Percentiles rank a stretch among this genome's conserved stretches.
Conservation (phyloP, 1,284 basidiomycete species). For the Marasmius sp. region DNA sequence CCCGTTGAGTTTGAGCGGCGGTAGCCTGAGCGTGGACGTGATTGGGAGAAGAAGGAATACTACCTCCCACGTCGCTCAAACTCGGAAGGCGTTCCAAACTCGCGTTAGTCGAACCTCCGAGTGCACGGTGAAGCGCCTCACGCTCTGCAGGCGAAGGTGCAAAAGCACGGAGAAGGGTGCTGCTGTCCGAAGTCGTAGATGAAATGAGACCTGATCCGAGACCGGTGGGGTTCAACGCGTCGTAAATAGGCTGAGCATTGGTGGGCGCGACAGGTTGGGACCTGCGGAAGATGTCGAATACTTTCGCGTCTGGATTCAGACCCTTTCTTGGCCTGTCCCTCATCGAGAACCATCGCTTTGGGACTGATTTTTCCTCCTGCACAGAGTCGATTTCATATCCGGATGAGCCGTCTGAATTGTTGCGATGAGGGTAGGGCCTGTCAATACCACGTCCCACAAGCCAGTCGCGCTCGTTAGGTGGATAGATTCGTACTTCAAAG, state of each 20-base stretch:
- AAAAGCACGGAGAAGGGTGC: constrained; percentile 70
- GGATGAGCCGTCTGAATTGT: constrained; percentile 36
- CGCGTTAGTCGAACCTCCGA: constrained; percentile 66
- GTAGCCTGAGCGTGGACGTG: constrained; percentile 36
- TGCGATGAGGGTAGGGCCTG: constrained; percentile 35
- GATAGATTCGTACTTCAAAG: constrained; percentile 43
- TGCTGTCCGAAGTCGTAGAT: constrained; percentile 40
- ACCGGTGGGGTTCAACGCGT: constrained; percentile 59
- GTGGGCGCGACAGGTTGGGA: constrained; percentile 16
- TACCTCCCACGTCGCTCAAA: constrained; percentile 61
- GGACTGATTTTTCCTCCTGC: constrained; percentile 19
- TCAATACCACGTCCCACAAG: constrained; percentile 26
- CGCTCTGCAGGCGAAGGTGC: constrained; percentile 82
- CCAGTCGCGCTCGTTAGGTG: constrained; percentile 22
- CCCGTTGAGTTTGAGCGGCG: constrained; percentile 29
- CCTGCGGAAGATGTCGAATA: constrained; percentile 58
- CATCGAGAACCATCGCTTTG: constrained; percentile 53
- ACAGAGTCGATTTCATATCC: constrained; percentile 19
- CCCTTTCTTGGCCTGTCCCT: constrained; percentile 57
- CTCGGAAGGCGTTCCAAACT: constrained; percentile 75
- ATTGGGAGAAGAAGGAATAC: constrained; percentile 61
- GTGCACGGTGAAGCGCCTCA: constrained; percentile 69
- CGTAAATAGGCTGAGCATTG: constrained; percentile 31
- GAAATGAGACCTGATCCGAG: constrained; percentile 37
- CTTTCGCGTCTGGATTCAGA: constrained; percentile 84